Base-by-base conservation (phyloP, 164 flowering plant species). In the Vitis riparia region DNA sequence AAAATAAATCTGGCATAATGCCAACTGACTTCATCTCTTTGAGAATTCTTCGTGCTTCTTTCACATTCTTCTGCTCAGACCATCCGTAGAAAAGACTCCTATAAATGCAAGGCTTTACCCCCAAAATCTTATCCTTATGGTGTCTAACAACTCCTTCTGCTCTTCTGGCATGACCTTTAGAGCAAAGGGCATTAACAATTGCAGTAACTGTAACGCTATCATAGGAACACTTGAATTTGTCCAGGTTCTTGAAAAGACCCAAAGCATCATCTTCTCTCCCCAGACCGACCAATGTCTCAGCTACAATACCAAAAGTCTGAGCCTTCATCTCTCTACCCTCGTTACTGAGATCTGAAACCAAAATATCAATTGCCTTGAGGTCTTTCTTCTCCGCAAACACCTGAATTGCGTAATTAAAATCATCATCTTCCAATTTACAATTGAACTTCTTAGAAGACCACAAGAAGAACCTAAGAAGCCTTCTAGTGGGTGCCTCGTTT, bases 251-350 rank as follows among this genome's bases (percentile, higher is more conserved):
- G 71, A 90, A 90, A 37, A 90, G 68, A 13, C 93, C 88, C 72
- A 90, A 72, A 13, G 94, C 97, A 14, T 89, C 84, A 68, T 89
- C 90, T 77, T 84, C 92, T 77, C 78, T 84, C 16, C 90, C 88
- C 37, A 80, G 32, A 59, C 80, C 87, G 16, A 92, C 88, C 68
- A 90, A 77, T 13, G 80, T 66, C 72, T 89, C 89, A 13, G 88
- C 89, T 6, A 90, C 85, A 66, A 80, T 17, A 61, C 85, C 47
- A 75, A 84, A 92, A 30, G 91, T 86, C 51, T 71, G 79, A 0
- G 61, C 56, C 57, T 88, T 89, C 90, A 90, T 81, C 44, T 32
- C 78, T 32, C 91, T 71, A 11, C 73, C 74, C 69, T 88, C 89
- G 66, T 80, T 87, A 61, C 68, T 62, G 11, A 90, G 72, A 70